Evolutionary conservation across 106 monocot species (phyloP), one percentile per base, ranked within the genome.

Genomic region (Gastrodia elata): DNA sequence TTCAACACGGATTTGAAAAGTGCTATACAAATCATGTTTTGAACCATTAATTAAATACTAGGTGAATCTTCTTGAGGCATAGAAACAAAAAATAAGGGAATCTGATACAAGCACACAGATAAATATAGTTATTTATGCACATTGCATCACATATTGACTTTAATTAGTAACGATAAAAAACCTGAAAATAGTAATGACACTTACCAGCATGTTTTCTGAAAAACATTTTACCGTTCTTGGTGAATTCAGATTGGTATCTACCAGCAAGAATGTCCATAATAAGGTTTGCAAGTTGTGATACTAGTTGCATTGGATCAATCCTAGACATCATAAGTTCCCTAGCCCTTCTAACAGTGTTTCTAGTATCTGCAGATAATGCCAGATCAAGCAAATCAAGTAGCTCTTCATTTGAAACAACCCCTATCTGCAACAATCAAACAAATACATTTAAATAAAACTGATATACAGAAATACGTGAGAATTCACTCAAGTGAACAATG

Each of bases 231-330:
- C 79, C 80, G 56, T 71, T 65, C 73, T 91, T 80, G 42, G 87
- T 83, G 34, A 78, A 38, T 67, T 75, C 81, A 38, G 78, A 48
- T 56, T 85, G 87, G 43, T 75, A 77, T 75, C 88, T 76, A 38
- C 92, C 97, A 74, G 92, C 78, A 42, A 97, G 86, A 80, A 97
- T 90, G 75, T 97, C 97, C 97, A 97, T 93, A 65, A 97, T 93
- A 73, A 97, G 82, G 78, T 97, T 92, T 46, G 97, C 97, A 82
- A 97, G 86, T 73, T 97, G 97, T 74, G 93, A 92, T 43, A 86
- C 75, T 67, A 97, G 75, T 73, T 97, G 92, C 82, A 93, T 88
- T 65, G 97, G 97, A 85, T 97, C 97, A 71, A 97, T 83, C 65
- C 82, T 88, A 4, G 92, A 88, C 57, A 67, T 77, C 97, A 97